Evolutionary conservation across 495 filamentous ascomycete genomes (phyloP).

Genomic region (Tuber melanosporum): DNA sequence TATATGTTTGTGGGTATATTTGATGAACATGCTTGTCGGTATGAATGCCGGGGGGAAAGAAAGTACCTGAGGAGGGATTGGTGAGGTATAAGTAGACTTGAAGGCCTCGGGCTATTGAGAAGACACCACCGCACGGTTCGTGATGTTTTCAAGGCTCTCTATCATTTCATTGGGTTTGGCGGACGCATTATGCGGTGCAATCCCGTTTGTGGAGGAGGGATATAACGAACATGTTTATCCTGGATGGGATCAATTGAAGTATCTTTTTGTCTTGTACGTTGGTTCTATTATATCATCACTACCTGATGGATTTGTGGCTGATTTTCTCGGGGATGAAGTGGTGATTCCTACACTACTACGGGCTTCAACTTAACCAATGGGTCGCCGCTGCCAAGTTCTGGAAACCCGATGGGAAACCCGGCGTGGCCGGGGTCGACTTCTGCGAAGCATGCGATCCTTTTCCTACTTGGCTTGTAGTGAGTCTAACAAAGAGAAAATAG

Average conservation of each 20-base stretch:
- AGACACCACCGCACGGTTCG: neutral
- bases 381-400: constrained; percentile 51
- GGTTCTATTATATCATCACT: neutral
- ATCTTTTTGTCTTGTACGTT: constrained; percentile 51
- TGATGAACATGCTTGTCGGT: neutral
- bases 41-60: neutral
- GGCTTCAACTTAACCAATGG: constrained; percentile 58
- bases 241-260: constrained; percentile 48
- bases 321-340: constrained; percentile 42
- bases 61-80: neutral
- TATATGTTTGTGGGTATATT: neutral
- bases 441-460: constrained; percentile 30
- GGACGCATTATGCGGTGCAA: neutral
- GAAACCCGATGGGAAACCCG: constrained; percentile 74
- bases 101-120: neutral
- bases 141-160: neutral
- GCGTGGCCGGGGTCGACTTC: constrained; percentile 55
- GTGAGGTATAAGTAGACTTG: neutral
- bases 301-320: constrained; percentile 14
- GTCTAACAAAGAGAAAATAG: constrained; percentile 38
- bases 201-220: neutral
- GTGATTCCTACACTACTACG: constrained; percentile 59
- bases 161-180: neutral
- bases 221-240: constrained; percentile 43
- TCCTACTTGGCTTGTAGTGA: neutral